Evolutionary conservation across 179 eudicot species (phyloP).

Genomic region (Vitellaria paradoxa): DNA sequence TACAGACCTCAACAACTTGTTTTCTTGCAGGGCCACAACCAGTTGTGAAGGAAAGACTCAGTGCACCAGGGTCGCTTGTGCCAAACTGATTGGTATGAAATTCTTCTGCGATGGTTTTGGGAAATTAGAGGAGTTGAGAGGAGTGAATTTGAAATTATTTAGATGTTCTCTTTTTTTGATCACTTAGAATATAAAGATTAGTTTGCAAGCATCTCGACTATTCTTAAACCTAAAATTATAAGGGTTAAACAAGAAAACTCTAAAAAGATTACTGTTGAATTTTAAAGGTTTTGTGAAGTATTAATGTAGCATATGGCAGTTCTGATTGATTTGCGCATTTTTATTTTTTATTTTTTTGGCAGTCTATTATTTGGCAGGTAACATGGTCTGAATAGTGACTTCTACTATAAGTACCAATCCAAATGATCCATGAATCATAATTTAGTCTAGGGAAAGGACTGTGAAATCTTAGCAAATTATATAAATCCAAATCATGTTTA

Average conservation of each 20-base stretch:
- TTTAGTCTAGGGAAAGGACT: too few relatives aligned
- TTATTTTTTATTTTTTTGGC: not conserved
- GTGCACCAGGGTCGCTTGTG: conserved; percentile 15
- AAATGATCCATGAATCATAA: too few relatives aligned
- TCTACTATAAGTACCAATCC: too few relatives aligned
- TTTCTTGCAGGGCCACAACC: conserved; percentile 37
- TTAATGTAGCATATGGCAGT: not conserved
- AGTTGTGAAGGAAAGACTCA: conserved; percentile 29
- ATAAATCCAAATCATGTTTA: too few relatives aligned
- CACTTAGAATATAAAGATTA: too few relatives aligned
- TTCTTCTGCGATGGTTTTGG: not conserved
- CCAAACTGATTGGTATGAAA: conserved; percentile 12
- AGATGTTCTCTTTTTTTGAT: too few relatives aligned
- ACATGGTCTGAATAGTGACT: too few relatives aligned
- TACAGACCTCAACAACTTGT: not conserved
- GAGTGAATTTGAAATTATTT: not conserved
- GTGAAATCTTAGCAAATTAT: too few relatives aligned
- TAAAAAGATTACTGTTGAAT: not conserved
- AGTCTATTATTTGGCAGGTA: too few relatives aligned
- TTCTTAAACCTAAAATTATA: too few relatives aligned
- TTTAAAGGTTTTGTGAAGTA: not conserved
- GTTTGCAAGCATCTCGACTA: too few relatives aligned
- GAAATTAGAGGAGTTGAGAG: not conserved
- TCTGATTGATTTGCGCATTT: not conserved
- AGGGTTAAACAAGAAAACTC: too few relatives aligned